These are phyloP conservation scores for Ballota nigra DNA, from an alignment of 257 asterid species.

Conservation along the genomic window DNA sequence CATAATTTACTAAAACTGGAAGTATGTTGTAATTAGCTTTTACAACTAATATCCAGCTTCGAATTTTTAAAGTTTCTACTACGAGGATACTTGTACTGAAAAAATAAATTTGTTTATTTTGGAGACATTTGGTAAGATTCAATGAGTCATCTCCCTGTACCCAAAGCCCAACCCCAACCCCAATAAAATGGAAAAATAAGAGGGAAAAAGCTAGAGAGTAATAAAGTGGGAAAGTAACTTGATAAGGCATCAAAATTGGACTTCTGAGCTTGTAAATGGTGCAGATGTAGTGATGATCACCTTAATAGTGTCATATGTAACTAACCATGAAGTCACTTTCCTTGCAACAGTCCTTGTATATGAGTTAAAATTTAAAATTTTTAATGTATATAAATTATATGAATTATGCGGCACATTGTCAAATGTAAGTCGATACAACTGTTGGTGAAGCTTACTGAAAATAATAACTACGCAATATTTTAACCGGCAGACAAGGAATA, in stretches of 20 bases:
- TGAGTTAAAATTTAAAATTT: background rate
- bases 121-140: background rate
- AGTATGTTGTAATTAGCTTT: background rate
- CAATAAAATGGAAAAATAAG: too few relatives aligned
- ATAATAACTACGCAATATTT: background rate
- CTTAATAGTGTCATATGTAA: background rate
- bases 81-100: background rate
- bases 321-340: background rate
- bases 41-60: conserved; percentile 11
- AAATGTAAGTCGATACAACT: background rate
- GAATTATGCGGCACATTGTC: background rate
- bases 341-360: background rate
- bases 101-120: background rate
- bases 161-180: background rate
- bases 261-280: too few relatives aligned
- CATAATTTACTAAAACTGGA: background rate
- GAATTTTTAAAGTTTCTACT: background rate
- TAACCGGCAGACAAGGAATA: conserved; percentile 5
- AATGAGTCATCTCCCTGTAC: background rate
- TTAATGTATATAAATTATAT: conserved; percentile 8
- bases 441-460: conserved; percentile 5
- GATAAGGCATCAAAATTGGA: too few relatives aligned
- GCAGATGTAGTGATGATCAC: background rate
- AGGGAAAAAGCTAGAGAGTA: too few relatives aligned
- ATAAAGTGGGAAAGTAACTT: too few relatives aligned